Conservation (phyloP, 2,329 filamentous ascomycete genomes). For the Chrysoporthe puriensis region DNA sequence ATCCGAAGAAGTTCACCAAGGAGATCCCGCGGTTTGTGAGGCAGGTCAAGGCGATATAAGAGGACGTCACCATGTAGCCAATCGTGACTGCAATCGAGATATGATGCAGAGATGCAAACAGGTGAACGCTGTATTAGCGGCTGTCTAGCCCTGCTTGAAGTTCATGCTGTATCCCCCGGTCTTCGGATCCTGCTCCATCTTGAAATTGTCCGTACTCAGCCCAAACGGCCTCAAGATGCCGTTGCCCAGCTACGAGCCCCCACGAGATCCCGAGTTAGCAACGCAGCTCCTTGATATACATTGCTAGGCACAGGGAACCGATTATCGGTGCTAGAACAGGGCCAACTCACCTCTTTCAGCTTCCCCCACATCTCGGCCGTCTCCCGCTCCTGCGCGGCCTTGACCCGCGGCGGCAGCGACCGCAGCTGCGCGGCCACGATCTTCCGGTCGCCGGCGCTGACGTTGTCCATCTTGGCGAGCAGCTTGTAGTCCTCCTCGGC, state of each 20-base stretch:
- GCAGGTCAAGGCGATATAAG: slow-evolving; percentile 28
- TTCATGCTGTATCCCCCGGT: slow-evolving; percentile 95
- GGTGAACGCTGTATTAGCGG: not conserved
- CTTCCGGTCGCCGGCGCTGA: slow-evolving; percentile 68
- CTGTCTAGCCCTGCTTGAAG: slow-evolving; percentile 54
- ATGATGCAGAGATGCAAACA: not conserved
- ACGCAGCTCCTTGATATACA: not conserved
- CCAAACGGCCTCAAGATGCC: slow-evolving; percentile 92
- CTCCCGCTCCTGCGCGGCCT: slow-evolving; percentile 82
- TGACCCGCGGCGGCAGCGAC: slow-evolving; percentile 68
- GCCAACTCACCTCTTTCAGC: slow-evolving; percentile 71
- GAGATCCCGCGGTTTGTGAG: slow-evolving; percentile 28
- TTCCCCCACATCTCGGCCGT: slow-evolving; percentile 98
- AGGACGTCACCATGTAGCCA: not conserved
- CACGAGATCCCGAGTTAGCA: not conserved
- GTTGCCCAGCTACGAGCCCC: slow-evolving; percentile 66
- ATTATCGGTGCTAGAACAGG: no score
- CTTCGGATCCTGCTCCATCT: slow-evolving; percentile 88
- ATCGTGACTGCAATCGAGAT: no score
- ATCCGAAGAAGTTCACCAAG: slow-evolving; percentile 46
- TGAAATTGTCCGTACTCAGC: slow-evolving; percentile 90
- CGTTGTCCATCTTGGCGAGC: slow-evolving; percentile 60
- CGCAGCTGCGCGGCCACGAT: slow-evolving; percentile 69
- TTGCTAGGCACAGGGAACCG: no score
- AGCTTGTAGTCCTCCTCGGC: slow-evolving; percentile 80